Percentiles rank a stretch among this genome's conserved stretches.
These are phyloP conservation scores for Graphiopsis chlorocephala DNA, from an alignment of 2,329 filamentous ascomycete genomes.

Conservation along the genomic window DNA sequence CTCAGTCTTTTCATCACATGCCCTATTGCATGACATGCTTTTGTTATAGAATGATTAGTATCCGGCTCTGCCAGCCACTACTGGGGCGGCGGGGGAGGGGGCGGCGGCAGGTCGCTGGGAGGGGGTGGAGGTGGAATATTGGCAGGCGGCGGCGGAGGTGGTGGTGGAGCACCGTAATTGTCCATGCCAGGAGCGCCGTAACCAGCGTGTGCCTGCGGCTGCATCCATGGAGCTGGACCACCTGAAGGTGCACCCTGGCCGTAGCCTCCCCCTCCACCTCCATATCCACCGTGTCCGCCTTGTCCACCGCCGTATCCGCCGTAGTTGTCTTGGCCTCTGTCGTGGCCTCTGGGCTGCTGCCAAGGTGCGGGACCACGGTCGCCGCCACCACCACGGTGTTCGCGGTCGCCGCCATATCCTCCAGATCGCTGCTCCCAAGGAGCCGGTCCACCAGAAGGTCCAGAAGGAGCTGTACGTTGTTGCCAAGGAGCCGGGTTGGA, in stretches of 20 bases:
- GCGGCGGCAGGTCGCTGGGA: slow-evolving; percentile 60
- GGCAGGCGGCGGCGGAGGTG: slow-evolving; percentile 52
- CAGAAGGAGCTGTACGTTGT: slow-evolving; percentile 14
- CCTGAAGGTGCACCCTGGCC: slow-evolving; percentile 20
- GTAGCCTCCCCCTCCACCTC: slow-evolving; percentile 12
- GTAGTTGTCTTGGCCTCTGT: slow-evolving; percentile 8
- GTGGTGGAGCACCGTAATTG: slow-evolving; percentile 31
- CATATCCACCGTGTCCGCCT: slow-evolving; percentile 19
- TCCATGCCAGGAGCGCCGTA: slow-evolving; percentile 16
- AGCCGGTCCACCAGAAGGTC: slow-evolving; percentile 30
- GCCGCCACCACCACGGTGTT: slow-evolving; percentile 20
- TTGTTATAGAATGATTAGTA: neutral
- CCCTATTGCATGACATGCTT: neutral
- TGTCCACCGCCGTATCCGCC: slow-evolving; percentile 21
- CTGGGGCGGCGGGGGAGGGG: slow-evolving; percentile 60
- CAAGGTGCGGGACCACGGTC: slow-evolving; percentile 25
- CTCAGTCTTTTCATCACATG: neutral
- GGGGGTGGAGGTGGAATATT: slow-evolving; percentile 62
- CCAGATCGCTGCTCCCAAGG: slow-evolving; percentile 33
- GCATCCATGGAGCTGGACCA: slow-evolving; percentile 8
- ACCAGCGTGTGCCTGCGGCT: slow-evolving; percentile 8
- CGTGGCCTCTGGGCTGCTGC: slow-evolving; percentile 26
- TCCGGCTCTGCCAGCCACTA: neutral
- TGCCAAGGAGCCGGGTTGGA: slow-evolving; percentile 14
- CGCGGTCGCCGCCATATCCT: slow-evolving; percentile 23